Percentiles rank a stretch among this genome's conserved stretches.
phyloP scores from a whole-genome alignment of 805 yeast species.

The Barnettozyma pratensis region DNA sequence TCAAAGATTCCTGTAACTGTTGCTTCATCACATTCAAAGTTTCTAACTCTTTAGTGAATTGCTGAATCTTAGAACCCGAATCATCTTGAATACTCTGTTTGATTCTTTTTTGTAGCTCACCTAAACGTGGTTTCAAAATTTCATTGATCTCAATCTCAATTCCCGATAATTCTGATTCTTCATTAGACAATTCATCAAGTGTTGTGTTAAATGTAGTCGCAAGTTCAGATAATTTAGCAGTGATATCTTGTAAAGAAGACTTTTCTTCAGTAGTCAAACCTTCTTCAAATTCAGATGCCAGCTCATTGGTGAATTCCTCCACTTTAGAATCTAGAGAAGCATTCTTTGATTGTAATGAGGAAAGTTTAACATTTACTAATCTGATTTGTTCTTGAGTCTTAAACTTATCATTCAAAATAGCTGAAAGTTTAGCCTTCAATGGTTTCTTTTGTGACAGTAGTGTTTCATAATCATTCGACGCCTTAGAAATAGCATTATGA shows the following conservation, averaged over 20 bases:
- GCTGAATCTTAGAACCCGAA: conserved; percentile 17
- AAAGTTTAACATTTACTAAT: conserved; percentile 9
- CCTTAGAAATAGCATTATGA: conserved; percentile 38
- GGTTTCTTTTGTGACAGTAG: conserved; percentile 39
- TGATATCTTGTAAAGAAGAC: conserved; percentile 32
- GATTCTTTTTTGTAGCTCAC: conserved; percentile 30
- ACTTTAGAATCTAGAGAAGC: conserved; percentile 29
- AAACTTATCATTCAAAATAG: conserved; percentile 35
- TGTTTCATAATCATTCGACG: conserved; percentile 36
- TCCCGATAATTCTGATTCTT: conserved; percentile 43
- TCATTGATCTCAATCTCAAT: conserved; percentile 55
- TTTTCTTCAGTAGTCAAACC: conserved; percentile 48
- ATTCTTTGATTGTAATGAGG: neutral
- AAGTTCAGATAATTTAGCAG: conserved; percentile 29
- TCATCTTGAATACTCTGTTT: conserved; percentile 12
- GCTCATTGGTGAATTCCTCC: conserved; percentile 40
- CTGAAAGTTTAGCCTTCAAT: conserved; percentile 36
- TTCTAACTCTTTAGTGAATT: conserved; percentile 21
- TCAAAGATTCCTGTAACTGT: conserved; percentile 23
- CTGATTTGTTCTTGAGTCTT: conserved; percentile 40
- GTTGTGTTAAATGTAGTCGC: conserved; percentile 38
- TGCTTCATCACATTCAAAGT: conserved; percentile 27
- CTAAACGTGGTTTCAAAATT: conserved; percentile 48
- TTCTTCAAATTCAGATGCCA: conserved; percentile 47
- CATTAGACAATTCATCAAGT: conserved; percentile 34